These are phyloP conservation scores for Rosa chinensis DNA, from an alignment of 306 rosid genomes.

Conservation along the genomic window DNA sequence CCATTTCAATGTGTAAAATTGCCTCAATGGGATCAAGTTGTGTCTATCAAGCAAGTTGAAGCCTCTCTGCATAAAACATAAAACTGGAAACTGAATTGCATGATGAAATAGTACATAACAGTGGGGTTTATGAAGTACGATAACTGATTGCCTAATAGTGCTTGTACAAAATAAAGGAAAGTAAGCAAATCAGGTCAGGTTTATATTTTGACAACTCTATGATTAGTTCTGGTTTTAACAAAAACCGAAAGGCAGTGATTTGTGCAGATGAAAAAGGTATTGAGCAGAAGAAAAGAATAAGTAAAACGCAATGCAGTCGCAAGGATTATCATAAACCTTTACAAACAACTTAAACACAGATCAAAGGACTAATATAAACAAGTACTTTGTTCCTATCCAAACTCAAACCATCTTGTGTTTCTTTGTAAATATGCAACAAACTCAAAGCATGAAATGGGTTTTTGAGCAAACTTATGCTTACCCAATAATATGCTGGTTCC, in stretches of 20 bases:
- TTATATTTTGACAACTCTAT: not conserved
- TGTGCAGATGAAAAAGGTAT: not conserved
- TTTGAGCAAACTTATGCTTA: not conserved
- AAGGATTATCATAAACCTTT: not conserved
- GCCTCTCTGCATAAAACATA: conserved; percentile 1
- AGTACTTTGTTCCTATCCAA: not conserved
- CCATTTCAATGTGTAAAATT: conserved; percentile 38
- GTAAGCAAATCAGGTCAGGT: too few species aligned
- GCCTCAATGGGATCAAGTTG: conserved; percentile 1
- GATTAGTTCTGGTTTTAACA: not conserved
- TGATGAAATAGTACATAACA: not conserved
- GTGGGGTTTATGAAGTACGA: not conserved
- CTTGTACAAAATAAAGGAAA: too few species aligned
- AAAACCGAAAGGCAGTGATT: not conserved
- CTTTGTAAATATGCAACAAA: not conserved
- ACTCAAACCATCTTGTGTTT: not conserved
- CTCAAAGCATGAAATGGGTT: not conserved
- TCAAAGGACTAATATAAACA: too few species aligned
- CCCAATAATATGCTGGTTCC: not conserved
- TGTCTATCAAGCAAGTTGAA: not conserved
- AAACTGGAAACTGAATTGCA: not conserved
- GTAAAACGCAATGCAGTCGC: too few species aligned
- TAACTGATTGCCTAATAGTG: not conserved
- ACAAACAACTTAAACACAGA: not conserved
- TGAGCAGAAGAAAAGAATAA: not conserved